Conservation (phyloP, 208 protist species). For the Naegleria lovaniensis region DNA sequence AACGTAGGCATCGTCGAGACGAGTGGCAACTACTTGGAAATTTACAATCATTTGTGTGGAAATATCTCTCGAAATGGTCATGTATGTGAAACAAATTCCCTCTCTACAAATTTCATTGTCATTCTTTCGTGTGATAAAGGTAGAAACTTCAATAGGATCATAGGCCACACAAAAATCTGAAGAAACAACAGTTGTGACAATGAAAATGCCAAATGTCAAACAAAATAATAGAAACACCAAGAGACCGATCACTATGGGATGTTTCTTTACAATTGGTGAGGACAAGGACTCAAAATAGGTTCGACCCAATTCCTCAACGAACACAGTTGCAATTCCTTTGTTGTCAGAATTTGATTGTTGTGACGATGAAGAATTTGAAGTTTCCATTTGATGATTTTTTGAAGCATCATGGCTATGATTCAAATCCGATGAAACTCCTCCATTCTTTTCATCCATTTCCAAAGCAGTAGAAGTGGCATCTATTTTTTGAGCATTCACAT, state of each 20-base stretch:
- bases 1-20: neutral
- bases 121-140: neutral
- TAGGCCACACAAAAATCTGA: neutral
- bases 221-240: neutral
- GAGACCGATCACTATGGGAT: neutral
- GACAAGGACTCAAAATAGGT: neutral
- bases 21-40: neutral
- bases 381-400: too few relatives aligned
- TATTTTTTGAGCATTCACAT: too few relatives aligned
- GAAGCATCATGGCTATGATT: too few relatives aligned
- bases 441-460: neutral
- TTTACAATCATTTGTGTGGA: conserved; percentile 8
- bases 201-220: neutral
- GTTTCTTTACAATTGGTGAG: neutral
- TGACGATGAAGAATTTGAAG: neutral
- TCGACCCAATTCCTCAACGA: neutral
- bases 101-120: neutral
- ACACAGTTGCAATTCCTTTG: neutral
- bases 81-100: neutral
- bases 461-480: neutral
- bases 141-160: neutral
- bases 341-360: neutral
- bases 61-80: neutral
- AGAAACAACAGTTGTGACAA: neutral
- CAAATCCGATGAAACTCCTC: too few relatives aligned